Evolutionary conservation across 2,329 filamentous ascomycete genomes (phyloP).

Genomic region (Westerdykella ornata): DNA sequence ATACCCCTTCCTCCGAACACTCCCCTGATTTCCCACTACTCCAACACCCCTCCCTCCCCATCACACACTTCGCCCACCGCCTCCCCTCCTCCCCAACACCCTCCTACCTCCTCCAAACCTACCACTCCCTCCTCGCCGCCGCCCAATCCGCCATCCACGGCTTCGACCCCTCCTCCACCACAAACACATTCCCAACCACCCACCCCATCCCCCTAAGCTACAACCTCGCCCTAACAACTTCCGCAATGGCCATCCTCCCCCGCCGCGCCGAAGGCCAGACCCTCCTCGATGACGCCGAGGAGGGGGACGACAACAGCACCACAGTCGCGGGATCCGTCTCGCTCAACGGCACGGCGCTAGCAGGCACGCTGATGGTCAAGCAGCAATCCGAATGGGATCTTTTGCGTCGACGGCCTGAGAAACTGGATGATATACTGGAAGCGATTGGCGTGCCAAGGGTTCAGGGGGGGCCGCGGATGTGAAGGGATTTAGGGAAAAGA

Average conservation of each 20-base stretch:
- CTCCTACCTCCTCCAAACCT: conserved; percentile 27
- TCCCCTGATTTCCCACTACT: conserved; percentile 5
- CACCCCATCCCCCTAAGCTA: conserved; percentile 46
- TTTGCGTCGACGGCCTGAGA: conserved; percentile 36
- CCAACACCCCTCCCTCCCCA: conserved; percentile 38
- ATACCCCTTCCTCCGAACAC: not conserved
- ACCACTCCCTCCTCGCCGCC: conserved; percentile 29
- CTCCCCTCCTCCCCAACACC: conserved; percentile 37
- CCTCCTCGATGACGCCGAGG: conserved; percentile 36
- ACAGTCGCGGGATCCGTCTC: conserved; percentile 43
- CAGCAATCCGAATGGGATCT: conserved; percentile 48
- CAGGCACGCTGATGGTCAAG: conserved; percentile 55
- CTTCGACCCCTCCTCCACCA: conserved; percentile 39
- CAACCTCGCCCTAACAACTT: conserved; percentile 52
- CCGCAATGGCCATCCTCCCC: conserved; percentile 50
- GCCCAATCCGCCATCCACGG: conserved; percentile 33
- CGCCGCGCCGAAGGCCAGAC: conserved; percentile 42
- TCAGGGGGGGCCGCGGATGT: not conserved
- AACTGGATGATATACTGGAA: conserved; percentile 42
- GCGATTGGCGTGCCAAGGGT: conserved; percentile 29
- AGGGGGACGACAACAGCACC: no score
- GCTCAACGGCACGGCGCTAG: conserved; percentile 53
- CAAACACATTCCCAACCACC: conserved; percentile 16
- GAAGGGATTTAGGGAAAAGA: no score
- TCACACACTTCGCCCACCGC: conserved; percentile 44